Evolutionary conservation across 768 basidiomycete genomes (phyloP).

Genomic region (Boletus subcaerulescens): DNA sequence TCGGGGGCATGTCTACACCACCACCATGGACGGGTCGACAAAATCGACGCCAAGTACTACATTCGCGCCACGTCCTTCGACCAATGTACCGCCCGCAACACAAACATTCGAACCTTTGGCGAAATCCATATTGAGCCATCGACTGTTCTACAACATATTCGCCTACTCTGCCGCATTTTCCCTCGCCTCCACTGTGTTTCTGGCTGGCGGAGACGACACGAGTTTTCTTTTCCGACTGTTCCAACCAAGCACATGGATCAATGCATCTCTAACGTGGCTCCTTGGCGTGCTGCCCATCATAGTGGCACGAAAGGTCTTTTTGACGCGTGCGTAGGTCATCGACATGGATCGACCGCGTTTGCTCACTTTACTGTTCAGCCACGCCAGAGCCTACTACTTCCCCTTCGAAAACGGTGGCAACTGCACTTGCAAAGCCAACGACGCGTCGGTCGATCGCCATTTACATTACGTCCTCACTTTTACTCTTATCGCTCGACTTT

Average conservation of each 20-base stretch:
- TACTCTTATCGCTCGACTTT: slow-evolving; percentile 44
- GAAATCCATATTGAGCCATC: slow-evolving; percentile 58
- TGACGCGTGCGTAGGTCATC: slow-evolving; percentile 51
- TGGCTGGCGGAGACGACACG: slow-evolving; percentile 22
- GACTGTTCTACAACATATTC: slow-evolving; percentile 55
- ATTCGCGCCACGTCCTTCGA: slow-evolving; percentile 43
- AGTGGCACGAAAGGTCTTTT: slow-evolving; percentile 54
- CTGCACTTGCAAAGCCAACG: slow-evolving; percentile 45
- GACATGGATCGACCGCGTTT: background rate
- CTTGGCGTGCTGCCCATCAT: slow-evolving; percentile 54
- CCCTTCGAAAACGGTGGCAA: slow-evolving; percentile 46
- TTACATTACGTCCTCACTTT: slow-evolving; percentile 47
- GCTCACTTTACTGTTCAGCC: slow-evolving; percentile 31
- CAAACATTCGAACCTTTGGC: slow-evolving; percentile 65
- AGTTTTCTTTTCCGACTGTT: slow-evolving; percentile 37
- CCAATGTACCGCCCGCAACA: slow-evolving; percentile 53
- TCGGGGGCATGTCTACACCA: slow-evolving; percentile 2
- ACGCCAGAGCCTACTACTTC: slow-evolving; percentile 49
- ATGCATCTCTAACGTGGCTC: slow-evolving; percentile 46
- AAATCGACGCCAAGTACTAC: slow-evolving; percentile 18
- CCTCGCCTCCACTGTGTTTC: slow-evolving; percentile 40
- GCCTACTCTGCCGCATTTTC: slow-evolving; percentile 46
- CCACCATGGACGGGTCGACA: background rate
- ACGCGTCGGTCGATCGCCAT: slow-evolving; percentile 43
- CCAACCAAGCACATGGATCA: slow-evolving; percentile 42